Evolutionary conservation across 2,329 filamentous ascomycete genomes (phyloP).

Genomic region (Cladorrhinum sp.): DNA sequence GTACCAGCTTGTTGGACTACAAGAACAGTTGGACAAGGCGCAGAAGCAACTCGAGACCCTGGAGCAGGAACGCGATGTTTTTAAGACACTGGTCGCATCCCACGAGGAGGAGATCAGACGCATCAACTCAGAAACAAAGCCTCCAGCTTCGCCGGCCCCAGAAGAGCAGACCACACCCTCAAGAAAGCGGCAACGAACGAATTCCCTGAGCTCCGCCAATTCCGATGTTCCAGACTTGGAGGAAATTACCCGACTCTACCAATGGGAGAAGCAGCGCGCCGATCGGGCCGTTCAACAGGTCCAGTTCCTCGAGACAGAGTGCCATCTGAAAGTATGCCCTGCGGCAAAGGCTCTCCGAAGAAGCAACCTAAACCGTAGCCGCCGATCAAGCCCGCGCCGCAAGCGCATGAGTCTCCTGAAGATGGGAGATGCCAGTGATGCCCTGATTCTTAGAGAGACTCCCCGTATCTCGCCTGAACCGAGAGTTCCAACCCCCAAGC

Average conservation of each 20-base stretch:
- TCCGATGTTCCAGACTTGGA: conserved; percentile 58
- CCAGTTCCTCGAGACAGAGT: conserved; percentile 74
- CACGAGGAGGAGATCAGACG: conserved; percentile 67
- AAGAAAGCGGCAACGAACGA: conserved; percentile 47
- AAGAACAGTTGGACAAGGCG: conserved; percentile 65
- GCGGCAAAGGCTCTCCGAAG: conserved; percentile 47
- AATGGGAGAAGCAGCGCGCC: conserved; percentile 60
- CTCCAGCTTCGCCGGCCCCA: conserved; percentile 54
- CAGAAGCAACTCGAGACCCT: conserved; percentile 61
- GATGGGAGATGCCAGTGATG: conserved; percentile 42
- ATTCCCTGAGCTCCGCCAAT: conserved; percentile 50
- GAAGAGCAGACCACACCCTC: conserved; percentile 63
- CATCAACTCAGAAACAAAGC: conserved; percentile 67
- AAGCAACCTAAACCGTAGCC: conserved; percentile 26
- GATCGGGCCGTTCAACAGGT: conserved; percentile 69
- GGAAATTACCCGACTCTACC: conserved; percentile 49
- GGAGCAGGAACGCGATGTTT: conserved; percentile 71
- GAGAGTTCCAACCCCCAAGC: conserved; percentile 34
- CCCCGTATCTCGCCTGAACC: conserved; percentile 31
- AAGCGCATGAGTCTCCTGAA: conserved; percentile 35
- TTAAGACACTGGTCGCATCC: conserved; percentile 63
- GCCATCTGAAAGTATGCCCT: conserved; percentile 63
- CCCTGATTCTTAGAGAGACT: conserved; percentile 41
- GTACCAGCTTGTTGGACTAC: conserved; percentile 61
- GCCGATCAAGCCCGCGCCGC: conserved; percentile 33